Conservation (phyloP, 148 eudicot genomes). For the Persicaria tinctoria region DNA sequence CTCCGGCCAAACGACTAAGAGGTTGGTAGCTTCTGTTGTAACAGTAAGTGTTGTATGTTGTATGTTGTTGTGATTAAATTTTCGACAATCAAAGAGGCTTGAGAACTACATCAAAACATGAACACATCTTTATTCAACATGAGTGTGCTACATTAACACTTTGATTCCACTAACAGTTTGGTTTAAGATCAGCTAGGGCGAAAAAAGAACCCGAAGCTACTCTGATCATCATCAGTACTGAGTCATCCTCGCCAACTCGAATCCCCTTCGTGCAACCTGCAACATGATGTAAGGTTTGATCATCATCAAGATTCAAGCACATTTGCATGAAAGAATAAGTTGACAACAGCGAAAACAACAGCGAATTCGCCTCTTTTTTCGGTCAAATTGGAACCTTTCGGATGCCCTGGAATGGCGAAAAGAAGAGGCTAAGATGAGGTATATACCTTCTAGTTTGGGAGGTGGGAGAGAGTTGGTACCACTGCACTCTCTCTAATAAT, state of each 20-base stretch:
- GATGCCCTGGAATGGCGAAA: neutral
- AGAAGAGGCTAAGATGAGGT: neutral
- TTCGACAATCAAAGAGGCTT: neutral
- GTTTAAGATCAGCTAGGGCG: conserved; percentile 7
- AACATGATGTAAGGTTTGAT: neutral
- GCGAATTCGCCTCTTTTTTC: neutral
- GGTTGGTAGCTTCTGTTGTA: neutral
- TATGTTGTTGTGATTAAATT: neutral
- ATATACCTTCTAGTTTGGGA: conserved; percentile 10
- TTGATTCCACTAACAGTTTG: neutral
- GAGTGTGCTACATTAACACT: neutral
- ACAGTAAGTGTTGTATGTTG: neutral
- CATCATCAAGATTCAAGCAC: neutral
- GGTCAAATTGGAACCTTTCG: neutral
- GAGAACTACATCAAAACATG: neutral
- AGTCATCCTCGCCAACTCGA: neutral
- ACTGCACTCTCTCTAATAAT: conserved; percentile 9
- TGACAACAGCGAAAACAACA: conserved; percentile 10
- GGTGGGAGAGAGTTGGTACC: neutral
- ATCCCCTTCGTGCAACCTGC: neutral
- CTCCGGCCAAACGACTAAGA: conserved; percentile 6
- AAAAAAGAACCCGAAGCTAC: conserved; percentile 4
- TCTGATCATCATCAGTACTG: neutral
- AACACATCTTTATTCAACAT: neutral
- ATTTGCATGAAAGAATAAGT: conserved; percentile 5